These are phyloP conservation scores for Begonia loranthoides DNA, from an alignment of 306 rosid genomes.

Conservation along the genomic window DNA sequence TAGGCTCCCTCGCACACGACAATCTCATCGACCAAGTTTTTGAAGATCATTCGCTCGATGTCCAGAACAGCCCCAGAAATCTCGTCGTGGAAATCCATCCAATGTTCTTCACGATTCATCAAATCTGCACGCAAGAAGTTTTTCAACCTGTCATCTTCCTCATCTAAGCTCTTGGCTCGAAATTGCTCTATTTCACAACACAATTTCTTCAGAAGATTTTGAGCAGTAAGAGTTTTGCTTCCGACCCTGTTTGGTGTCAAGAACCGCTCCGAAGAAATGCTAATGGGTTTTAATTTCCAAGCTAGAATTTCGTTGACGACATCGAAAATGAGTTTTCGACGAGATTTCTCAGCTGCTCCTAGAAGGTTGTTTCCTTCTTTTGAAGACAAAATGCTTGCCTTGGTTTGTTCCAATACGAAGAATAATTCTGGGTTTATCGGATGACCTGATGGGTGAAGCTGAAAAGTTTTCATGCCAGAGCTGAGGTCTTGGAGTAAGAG, in stretches of 20 bases:
- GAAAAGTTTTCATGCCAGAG: conserved; percentile 50
- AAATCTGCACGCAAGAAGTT: conserved; percentile 44
- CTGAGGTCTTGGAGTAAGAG: conserved; percentile 62
- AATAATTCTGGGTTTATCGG: conserved; percentile 83
- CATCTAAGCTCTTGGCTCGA: conserved; percentile 38
- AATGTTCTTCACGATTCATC: conserved; percentile 33
- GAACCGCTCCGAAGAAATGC: conserved; percentile 41
- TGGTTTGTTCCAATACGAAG: conserved; percentile 78
- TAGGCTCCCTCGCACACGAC: conserved; percentile 10
- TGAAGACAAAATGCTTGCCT: conserved; percentile 43
- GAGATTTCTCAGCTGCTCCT: conserved; percentile 41
- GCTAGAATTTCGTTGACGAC: conserved; percentile 69
- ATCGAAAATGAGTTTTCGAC: conserved; percentile 69
- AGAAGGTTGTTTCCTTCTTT: conserved; percentile 34
- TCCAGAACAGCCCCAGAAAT: conserved; percentile 52
- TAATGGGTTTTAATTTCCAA: conserved; percentile 24
- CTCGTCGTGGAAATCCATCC: conserved; percentile 49
- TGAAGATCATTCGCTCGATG: conserved; percentile 60
- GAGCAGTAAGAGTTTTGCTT: conserved; percentile 49
- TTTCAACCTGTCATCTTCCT: conserved; percentile 43
- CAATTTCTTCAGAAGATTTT: conserved; percentile 72
- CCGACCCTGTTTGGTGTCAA: conserved; percentile 37
- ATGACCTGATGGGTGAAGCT: conserved; percentile 64
- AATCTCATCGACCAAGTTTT: conserved; percentile 68
- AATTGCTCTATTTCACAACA: conserved; percentile 54